Evolutionary conservation across 345 rosid genomes (phyloP), one percentile per base, ranked within the genome.

Genomic region (Lepidium didymum): DNA sequence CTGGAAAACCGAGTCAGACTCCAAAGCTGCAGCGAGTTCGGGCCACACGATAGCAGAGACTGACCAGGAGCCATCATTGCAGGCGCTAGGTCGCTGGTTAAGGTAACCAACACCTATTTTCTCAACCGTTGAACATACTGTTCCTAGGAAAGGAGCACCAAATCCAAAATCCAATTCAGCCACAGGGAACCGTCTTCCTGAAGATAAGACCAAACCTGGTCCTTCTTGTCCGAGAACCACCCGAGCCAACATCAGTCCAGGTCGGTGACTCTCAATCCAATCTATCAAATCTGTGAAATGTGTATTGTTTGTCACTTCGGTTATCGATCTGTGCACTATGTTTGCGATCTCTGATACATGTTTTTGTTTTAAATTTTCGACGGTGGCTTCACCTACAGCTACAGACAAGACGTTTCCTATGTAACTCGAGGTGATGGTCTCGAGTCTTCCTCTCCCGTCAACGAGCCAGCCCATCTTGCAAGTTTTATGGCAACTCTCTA

Each of bases 381-480:
- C 29, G 9, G 50, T 77, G 13, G 86, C 87, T 78, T 92, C 96
- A 74, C 82, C 91, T 19, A 84, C 75, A 40, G 87, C 85, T 57
- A 86, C 29, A 8, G 95, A 86, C 75, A 92, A 76, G 35, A 89
- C 83, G n/a, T 92, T 92, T 13, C 95, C 92, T 29, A 87, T 85
- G 83, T 89, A 86, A 72, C 75, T 77, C 8, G 95, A 77, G 84
- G 82, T 73, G 56, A 56, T 49, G 7, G 59, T 50, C 36, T 44
- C 31, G 8, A 92, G 73, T 72, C 92, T 80, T 8, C 83, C 70
- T 4, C 94, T 72, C 23, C 98, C 98, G 6, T 89, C 96, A 8
- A 92, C 86, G 50, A 89, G 72, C 92, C 98, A 87, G 21, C 98
- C 95, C 96, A 92, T 87, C 81, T 85, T 87, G 85, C 95, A 87